Conservation (phyloP, 257 asterid species). For the Solanum arcanum region DNA sequence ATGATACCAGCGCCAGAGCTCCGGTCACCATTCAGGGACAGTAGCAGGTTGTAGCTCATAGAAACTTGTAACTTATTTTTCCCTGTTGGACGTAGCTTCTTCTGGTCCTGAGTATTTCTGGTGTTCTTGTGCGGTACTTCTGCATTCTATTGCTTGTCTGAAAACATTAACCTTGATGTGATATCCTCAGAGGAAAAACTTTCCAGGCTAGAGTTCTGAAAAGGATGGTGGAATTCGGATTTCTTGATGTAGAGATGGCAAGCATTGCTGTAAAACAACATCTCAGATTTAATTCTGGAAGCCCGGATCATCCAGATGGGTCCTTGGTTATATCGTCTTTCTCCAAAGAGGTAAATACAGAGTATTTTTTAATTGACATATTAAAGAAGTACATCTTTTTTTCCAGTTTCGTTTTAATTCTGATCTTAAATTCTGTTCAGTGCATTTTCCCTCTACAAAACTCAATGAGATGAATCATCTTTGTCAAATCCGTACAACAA, state of each 20-base stretch:
- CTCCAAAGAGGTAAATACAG: slow-evolving; percentile 2
- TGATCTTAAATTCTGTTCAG: neutral
- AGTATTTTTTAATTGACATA: neutral
- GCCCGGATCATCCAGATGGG: slow-evolving; percentile 2
- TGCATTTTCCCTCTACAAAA: neutral
- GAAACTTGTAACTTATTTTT: neutral
- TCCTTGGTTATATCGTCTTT: neutral
- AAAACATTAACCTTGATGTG: neutral
- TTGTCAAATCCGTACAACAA: neutral
- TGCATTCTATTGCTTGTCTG: neutral
- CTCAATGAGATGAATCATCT: neutral
- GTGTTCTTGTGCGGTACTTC: neutral
- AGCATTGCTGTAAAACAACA: slow-evolving; percentile 4
- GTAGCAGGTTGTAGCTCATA: slow-evolving; percentile 9
- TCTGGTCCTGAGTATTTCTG: neutral
- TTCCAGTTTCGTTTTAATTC: neutral
- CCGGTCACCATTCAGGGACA: slow-evolving; percentile 22
- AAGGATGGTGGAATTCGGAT: slow-evolving; percentile 26
- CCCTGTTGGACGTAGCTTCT: neutral
- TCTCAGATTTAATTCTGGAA: slow-evolving; percentile 4
- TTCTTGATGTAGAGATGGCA: slow-evolving; percentile 15
- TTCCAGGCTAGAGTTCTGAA: slow-evolving; percentile 25
- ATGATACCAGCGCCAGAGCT: slow-evolving; percentile 24
- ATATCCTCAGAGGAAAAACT: slow-evolving; percentile 14
- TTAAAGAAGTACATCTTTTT: neutral